Conservation (phyloP, 768 basidiomycete species). For the Tylopilus rubrobrunneus region DNA sequence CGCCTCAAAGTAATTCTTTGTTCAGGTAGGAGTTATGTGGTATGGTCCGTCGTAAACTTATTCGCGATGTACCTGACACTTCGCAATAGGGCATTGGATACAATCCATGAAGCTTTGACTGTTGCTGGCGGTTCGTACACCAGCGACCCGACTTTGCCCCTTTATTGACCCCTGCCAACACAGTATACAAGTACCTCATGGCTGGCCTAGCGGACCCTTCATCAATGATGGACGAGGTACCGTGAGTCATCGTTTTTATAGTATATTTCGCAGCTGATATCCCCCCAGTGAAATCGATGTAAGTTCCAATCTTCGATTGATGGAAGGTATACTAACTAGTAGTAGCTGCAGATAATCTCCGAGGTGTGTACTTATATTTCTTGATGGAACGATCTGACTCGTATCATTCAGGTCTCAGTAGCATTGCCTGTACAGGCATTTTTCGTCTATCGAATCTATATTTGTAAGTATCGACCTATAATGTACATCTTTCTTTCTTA, state of each 20-base stretch:
- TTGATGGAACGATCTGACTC: neutral
- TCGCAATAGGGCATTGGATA: slow-evolving; percentile 5
- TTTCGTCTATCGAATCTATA: slow-evolving; percentile 9
- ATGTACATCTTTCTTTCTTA: too few relatives aligned
- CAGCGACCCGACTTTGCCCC: too few relatives aligned
- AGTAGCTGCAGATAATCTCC: slow-evolving; percentile 4
- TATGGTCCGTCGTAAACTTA: neutral
- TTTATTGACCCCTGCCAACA: neutral
- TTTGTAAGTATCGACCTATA: neutral
- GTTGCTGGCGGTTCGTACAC: slow-evolving; percentile 7
- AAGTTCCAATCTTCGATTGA: neutral
- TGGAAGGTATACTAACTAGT: neutral
- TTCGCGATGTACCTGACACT: neutral
- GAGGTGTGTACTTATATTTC: neutral
- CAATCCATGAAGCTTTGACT: slow-evolving; percentile 5
- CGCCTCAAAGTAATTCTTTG: neutral
- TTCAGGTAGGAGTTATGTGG: slow-evolving; percentile 11
- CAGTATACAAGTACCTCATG: slow-evolving; percentile 5
- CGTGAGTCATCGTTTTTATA: neutral
- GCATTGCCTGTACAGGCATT: neutral
- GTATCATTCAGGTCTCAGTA: neutral
- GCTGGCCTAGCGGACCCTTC: neutral
- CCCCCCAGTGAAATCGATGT: slow-evolving; percentile 9
- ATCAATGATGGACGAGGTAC: neutral
- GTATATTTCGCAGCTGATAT: neutral